phyloP scores from a whole-genome alignment of 345 rosid species.

The Populus euphratica region DNA sequence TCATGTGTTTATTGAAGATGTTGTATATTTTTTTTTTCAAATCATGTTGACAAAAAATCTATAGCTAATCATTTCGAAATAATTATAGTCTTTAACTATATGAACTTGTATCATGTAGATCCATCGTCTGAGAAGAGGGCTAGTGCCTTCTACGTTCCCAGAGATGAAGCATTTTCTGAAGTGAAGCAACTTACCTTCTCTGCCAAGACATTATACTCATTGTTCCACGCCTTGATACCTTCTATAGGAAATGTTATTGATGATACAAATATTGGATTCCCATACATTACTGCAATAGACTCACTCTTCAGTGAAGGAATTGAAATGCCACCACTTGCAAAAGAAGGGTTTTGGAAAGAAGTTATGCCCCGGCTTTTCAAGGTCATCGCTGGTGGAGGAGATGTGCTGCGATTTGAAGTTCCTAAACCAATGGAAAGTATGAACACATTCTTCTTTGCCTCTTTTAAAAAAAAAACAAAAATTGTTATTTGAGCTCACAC shows the following conservation, averaged over 20 bases:
- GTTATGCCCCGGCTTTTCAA: slow-evolving; percentile 57
- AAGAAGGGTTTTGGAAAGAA: slow-evolving; percentile 36
- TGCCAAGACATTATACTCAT: slow-evolving; percentile 53
- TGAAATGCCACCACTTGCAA: slow-evolving; percentile 25
- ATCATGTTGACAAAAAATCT: no score
- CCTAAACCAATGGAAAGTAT: slow-evolving; percentile 50
- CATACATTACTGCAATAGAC: slow-evolving; percentile 62
- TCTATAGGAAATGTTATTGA: slow-evolving; percentile 39
- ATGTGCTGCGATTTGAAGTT: slow-evolving; percentile 49
- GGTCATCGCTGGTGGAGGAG: slow-evolving; percentile 35
- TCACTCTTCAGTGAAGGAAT: slow-evolving; percentile 57
- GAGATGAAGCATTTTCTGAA: slow-evolving; percentile 70
- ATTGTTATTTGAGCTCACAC: neutral
- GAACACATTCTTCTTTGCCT: neutral
- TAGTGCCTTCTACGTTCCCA: slow-evolving; percentile 52
- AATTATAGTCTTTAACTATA: no score
- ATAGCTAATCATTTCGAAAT: neutral
- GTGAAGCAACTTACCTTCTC: slow-evolving; percentile 49
- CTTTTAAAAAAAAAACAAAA: neutral
- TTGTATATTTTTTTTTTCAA: no score
- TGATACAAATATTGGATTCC: slow-evolving; percentile 49
- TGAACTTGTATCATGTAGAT: slow-evolving; percentile 29
- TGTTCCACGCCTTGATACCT: slow-evolving; percentile 55
- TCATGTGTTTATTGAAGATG: no score
- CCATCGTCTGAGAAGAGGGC: slow-evolving; percentile 44